A percentile compares a stretch with the other conserved stretches of the same genome.
Evolutionary conservation across 352 stramenopile species (phyloP).

Genomic region (Pilasporangium apinafurcum): DNA sequence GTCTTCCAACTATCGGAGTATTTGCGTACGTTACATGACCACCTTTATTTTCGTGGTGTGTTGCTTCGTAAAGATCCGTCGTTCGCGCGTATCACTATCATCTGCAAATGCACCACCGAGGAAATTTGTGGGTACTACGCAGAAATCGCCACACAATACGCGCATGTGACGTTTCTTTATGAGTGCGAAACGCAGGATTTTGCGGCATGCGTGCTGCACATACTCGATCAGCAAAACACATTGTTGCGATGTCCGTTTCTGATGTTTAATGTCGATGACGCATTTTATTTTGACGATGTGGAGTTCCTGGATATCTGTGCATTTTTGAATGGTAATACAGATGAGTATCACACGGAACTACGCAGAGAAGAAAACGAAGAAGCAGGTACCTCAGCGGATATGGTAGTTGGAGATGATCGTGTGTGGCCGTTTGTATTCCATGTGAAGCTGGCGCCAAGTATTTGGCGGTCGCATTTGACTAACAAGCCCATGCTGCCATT

Average conservation of each 20-base stretch:
- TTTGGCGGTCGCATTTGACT: conserved; percentile 66
- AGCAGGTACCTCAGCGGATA: neutral
- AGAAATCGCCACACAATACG: conserved; percentile 16
- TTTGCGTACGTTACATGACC: conserved; percentile 30
- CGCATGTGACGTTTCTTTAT: conserved; percentile 27
- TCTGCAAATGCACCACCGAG: conserved; percentile 29
- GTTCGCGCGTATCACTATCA: conserved; percentile 20
- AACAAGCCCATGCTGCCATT: conserved; percentile 46
- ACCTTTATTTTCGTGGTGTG: conserved; percentile 15
- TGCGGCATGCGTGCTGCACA: conserved; percentile 16
- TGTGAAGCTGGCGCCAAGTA: conserved; percentile 67
- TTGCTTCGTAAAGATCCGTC: conserved; percentile 12
- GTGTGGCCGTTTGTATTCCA: conserved; percentile 58
- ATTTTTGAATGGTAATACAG: conserved; percentile 8
- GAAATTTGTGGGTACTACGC: conserved; percentile 25
- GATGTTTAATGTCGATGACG: conserved; percentile 55
- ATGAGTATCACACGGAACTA: no score
- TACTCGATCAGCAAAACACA: neutral
- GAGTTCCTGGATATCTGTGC: conserved; percentile 26
- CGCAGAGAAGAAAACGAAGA: no score
- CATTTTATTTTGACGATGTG: conserved; percentile 46
- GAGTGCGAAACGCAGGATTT: conserved; percentile 21
- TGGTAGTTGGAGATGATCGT: no score
- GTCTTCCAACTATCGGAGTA: conserved; percentile 61
- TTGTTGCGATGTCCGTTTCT: conserved; percentile 10